Percentiles rank a stretch among this genome's conserved stretches.
phyloP scores from a whole-genome alignment of 129 eudicot species.

The Centella asiatica region DNA sequence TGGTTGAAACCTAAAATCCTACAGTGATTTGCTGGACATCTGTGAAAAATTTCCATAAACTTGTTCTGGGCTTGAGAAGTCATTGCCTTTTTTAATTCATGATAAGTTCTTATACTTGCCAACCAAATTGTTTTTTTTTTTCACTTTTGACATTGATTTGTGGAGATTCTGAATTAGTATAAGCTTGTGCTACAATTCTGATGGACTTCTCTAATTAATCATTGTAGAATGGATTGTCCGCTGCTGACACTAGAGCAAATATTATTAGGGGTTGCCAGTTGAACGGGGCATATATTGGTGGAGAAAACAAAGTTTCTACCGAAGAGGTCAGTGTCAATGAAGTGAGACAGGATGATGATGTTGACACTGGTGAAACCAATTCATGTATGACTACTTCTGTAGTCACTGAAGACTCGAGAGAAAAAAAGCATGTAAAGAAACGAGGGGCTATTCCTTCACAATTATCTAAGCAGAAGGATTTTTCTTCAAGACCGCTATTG shows the following conservation, averaged over 20 bases:
- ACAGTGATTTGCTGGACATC: too few relatives aligned
- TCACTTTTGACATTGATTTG: neutral
- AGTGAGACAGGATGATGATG: constrained; percentile 29
- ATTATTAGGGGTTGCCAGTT: constrained; percentile 27
- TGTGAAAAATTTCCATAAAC: too few relatives aligned
- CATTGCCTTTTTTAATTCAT: too few relatives aligned
- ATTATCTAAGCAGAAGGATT: constrained; percentile 21
- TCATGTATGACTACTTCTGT: constrained; percentile 24
- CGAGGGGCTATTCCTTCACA: constrained; percentile 19
- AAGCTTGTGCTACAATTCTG: constrained; percentile 3
- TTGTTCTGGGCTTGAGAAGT: too few relatives aligned
- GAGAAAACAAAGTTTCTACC: constrained; percentile 30
- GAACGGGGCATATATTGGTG: constrained; percentile 25
- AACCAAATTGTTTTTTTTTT: too few relatives aligned
- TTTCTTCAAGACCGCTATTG: constrained; percentile 49
- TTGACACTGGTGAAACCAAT: constrained; percentile 34
- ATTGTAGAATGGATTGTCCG: constrained; percentile 29
- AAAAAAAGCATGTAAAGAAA: constrained; percentile 19
- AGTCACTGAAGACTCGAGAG: constrained; percentile 15
- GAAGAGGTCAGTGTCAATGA: constrained; percentile 57
- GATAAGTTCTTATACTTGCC: too few relatives aligned
- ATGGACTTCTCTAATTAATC: constrained; percentile 3
- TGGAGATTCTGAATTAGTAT: neutral
- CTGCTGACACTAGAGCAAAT: constrained; percentile 29
- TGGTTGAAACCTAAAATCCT: too few relatives aligned